A percentile compares a stretch with the other conserved stretches of the same genome.
phyloP scores from a whole-genome alignment of 163 green algal species.

The Chloromonas sp. region DNA sequence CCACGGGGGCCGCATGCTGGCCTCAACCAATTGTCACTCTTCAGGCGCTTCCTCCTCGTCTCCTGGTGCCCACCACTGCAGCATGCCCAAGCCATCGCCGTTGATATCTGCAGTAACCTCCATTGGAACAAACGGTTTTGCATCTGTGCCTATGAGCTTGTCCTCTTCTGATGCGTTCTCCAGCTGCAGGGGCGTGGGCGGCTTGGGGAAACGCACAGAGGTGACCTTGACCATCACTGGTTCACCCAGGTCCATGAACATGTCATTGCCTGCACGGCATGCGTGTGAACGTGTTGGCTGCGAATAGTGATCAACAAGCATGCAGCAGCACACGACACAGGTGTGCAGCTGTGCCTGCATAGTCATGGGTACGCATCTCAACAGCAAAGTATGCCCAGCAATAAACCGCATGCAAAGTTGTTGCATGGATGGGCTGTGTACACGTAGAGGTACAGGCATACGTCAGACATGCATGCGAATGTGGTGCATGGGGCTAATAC shows the following conservation, averaged over 20 bases:
- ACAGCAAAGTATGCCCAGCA: too few species aligned
- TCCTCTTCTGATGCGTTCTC: conserved; percentile 18
- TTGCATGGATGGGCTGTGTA: too few species aligned
- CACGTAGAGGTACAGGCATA: too few species aligned
- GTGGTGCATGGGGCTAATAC: too few species aligned
- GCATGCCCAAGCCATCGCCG: conserved; percentile 76
- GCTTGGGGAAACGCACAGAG: conserved; percentile 50
- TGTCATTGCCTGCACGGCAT: conserved; percentile 42
- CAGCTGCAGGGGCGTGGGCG: conserved; percentile 17
- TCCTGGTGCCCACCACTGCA: conserved; percentile 63
- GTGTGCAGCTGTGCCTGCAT: too few species aligned
- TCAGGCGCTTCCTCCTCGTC: conserved; percentile 26
- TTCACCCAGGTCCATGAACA: conserved; percentile 75
- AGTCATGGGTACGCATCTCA: too few species aligned
- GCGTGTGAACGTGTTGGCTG: background rate
- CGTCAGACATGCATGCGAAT: too few species aligned
- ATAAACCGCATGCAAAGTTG: too few species aligned
- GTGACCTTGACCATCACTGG: conserved; percentile 61
- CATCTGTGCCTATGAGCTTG: conserved; percentile 40
- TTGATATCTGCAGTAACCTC: conserved; percentile 68
- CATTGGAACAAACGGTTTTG: conserved; percentile 60
- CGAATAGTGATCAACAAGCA: background rate
- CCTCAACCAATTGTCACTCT: background rate
- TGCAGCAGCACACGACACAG: too few species aligned
- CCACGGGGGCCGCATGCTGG: too few species aligned